Percentiles rank a stretch among this genome's conserved stretches.
Evolutionary conservation across 2,329 filamentous ascomycete species (phyloP).

Genomic region (Monosporascus ibericus): DNA sequence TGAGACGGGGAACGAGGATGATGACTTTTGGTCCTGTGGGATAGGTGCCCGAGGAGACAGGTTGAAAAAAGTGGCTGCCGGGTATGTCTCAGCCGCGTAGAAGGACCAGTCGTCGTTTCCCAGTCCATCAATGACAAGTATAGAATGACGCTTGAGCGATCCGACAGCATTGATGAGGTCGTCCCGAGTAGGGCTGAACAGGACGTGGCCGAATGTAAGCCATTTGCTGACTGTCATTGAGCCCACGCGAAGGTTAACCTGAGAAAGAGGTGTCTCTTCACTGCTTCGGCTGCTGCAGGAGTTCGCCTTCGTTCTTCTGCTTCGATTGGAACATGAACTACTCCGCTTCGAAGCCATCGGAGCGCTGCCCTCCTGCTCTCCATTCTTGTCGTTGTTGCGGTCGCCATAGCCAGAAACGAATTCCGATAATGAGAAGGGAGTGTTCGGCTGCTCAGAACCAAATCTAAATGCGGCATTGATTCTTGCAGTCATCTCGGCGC

Average conservation of each 20-base stretch:
- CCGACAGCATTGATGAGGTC: slow-evolving; percentile 52
- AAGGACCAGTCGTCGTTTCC: slow-evolving; percentile 89
- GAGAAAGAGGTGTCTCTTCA: slow-evolving; percentile 57
- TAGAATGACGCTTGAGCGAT: slow-evolving; percentile 51
- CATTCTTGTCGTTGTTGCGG: slow-evolving; percentile 24
- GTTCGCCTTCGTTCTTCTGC: slow-evolving; percentile 24
- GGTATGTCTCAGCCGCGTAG: slow-evolving; percentile 76
- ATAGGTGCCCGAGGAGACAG: slow-evolving; percentile 54
- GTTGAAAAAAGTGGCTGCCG: slow-evolving; percentile 69
- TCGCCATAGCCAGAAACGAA: slow-evolving; percentile 34
- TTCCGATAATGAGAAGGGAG: slow-evolving; percentile 37
- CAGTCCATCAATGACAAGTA: slow-evolving; percentile 75
- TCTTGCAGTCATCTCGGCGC: slow-evolving; percentile 48
- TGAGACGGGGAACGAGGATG: slow-evolving; percentile 45
- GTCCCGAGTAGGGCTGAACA: slow-evolving; percentile 74
- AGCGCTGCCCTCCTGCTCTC: slow-evolving; percentile 8
- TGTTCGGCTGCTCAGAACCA: slow-evolving; percentile 34
- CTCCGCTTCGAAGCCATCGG: slow-evolving; percentile 15
- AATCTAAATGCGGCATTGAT: slow-evolving; percentile 42
- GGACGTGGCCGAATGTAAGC: slow-evolving; percentile 76
- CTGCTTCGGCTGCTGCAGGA: slow-evolving; percentile 42
- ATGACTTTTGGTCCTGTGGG: slow-evolving; percentile 36
- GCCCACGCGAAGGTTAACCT: slow-evolving; percentile 71
- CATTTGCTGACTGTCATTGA: slow-evolving; percentile 84
- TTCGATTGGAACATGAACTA: slow-evolving; percentile 27